phyloP scores from a whole-genome alignment of 2,329 filamentous ascomycete genomes.

The Colletotrichum sp. region DNA sequence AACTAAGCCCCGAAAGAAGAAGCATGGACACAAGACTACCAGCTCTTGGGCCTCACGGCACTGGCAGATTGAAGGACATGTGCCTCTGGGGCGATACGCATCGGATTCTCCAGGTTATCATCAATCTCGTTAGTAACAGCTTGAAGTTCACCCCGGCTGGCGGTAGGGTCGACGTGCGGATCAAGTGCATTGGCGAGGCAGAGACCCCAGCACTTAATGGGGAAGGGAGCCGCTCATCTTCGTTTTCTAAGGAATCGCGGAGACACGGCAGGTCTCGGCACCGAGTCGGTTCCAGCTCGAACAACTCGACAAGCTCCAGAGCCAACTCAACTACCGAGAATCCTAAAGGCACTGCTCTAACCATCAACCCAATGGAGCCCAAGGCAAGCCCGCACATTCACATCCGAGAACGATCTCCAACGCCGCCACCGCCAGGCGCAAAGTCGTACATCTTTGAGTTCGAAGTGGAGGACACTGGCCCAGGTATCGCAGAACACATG shows the following conservation, averaged over 20 bases:
- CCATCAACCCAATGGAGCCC: conserved; percentile 68
- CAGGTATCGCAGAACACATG: conserved; percentile 80
- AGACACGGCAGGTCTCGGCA: conserved; percentile 47
- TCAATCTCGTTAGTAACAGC: conserved; percentile 91
- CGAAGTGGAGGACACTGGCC: conserved; percentile 86
- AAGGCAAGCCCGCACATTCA: conserved; percentile 53
- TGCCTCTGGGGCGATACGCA: conserved; percentile 93
- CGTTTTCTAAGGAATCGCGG: conserved; percentile 53
- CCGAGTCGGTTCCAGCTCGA: conserved; percentile 53
- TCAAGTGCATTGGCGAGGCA: conserved; percentile 73
- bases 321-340: conserved; percentile 29
- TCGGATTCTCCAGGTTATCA: conserved; percentile 88
- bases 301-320: conserved; percentile 56
- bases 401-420: conserved; percentile 60
- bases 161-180: conserved; percentile 77
- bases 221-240: conserved; percentile 55
- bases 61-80: conserved; percentile 81
- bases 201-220: conserved; percentile 42
- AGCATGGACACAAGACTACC: conserved; percentile 45
- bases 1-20: conserved; percentile 24
- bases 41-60: conserved; percentile 68
- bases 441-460: conserved; percentile 82
- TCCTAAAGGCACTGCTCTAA: conserved; percentile 56
- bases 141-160: conserved; percentile 86
- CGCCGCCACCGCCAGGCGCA: conserved; percentile 65